phyloP scores from a whole-genome alignment of 495 filamentous ascomycete species.

The Talaromyces nanjingensis region DNA sequence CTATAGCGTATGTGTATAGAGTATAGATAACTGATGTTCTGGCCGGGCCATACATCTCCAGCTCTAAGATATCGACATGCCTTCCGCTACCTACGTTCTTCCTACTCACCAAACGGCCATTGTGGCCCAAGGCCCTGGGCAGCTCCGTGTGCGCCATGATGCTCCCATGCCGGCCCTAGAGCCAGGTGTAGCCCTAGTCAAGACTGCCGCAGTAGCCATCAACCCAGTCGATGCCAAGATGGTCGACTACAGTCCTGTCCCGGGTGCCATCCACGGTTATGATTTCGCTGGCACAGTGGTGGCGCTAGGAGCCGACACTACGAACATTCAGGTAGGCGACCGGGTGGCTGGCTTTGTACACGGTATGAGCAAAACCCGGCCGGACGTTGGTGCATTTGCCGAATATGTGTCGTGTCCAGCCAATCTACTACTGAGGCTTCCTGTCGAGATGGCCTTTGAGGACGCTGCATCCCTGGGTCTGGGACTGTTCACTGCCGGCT shows the following conservation, averaged over 20 bases:
- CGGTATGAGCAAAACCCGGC: constrained; percentile 15
- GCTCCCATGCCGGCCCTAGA: constrained; percentile 10
- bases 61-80: constrained; percentile 2
- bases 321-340: constrained; percentile 15
- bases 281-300: constrained; percentile 36
- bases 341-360: constrained; percentile 18
- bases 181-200: constrained; percentile 11
- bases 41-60: background rate
- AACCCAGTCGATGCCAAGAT: constrained; percentile 39
- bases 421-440: constrained; percentile 17
- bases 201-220: constrained; percentile 28
- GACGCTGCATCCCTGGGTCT: constrained; percentile 19
- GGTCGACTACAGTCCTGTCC: constrained; percentile 17
- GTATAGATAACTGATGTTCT: background rate
- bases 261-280: constrained; percentile 26
- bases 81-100: constrained; percentile 7
- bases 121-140: constrained; percentile 6
- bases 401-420: constrained; percentile 18
- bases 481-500: constrained; percentile 17
- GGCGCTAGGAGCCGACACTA: constrained; percentile 17
- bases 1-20: too few species aligned
- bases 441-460: constrained; percentile 19
- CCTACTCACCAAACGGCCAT: constrained; percentile 11
- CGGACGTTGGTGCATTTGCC: constrained; percentile 21
- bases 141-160: constrained; percentile 11